Evolutionary conservation across 2,329 filamentous ascomycete species (phyloP), one percentile per base, ranked within the genome.

Genomic region (Cercospora brassicicola): DNA sequence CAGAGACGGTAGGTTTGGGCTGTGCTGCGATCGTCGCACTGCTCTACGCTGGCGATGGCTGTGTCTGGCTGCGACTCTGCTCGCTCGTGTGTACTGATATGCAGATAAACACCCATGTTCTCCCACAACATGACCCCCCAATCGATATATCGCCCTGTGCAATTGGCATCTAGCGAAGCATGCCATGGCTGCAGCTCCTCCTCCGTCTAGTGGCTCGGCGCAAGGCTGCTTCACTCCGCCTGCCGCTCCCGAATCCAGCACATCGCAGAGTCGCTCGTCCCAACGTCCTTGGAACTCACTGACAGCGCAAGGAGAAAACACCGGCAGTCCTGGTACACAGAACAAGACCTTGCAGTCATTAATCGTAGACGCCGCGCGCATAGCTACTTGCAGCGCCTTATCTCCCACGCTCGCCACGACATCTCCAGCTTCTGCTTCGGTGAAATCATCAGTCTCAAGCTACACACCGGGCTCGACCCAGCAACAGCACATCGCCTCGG

Each of bases 131-230:
- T 51, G 45, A 2, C 3, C 11, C 20, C 9, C 45, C 18, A 11
- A 51, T 26, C 20, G 45, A 5, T 15, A 51, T 26, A 23, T 4
- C 45, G 42, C 10, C 42, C 8, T 11, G 20, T 23, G 13, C 53
- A n/a, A 57, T n/a, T 57, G 53, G n/a, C 53, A 57, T 30, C 26
- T n/a, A n/a, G 53, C 53, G 53, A 57, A 33, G 53, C 53, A 57
- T 57, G 53, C 39, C 31, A 61, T 61, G 59, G 23, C 36, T 42
- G 33, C 33, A 61, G 33, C 59, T 61, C 10, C 59, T 36, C 36
- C 33, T 18, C 31, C 39, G n/a, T 61, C 59, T 61, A 26, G 59
- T 15, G 59, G 33, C 59, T 61, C 33, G 59, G 59, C 59, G 59
- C 33, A 39, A 28, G 59, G 59, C 23, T 36, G 59, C 28, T 31